These are phyloP conservation scores for Botrytis deweyae DNA, from an alignment of 2,329 filamentous ascomycete species.

Conservation along the genomic window DNA sequence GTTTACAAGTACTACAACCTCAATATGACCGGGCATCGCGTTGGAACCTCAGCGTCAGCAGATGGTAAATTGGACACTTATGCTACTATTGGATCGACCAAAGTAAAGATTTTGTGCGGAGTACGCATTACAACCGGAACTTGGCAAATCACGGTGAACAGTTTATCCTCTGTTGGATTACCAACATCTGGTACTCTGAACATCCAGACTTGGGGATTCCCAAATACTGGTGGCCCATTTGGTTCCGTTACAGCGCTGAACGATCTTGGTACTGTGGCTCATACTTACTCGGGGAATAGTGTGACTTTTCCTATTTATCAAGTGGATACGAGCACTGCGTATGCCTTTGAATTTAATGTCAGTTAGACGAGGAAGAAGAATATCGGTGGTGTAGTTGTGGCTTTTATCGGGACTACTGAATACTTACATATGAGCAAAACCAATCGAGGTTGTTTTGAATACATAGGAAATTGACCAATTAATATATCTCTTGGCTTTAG, in stretches of 20 bases:
- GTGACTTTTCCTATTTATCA: constrained; percentile 44
- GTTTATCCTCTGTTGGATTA: constrained; percentile 27
- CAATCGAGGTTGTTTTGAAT: neutral
- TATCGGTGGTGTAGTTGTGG: neutral
- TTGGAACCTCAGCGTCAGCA: constrained; percentile 40
- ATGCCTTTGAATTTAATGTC: constrained; percentile 43
- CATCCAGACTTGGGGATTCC: constrained; percentile 37
- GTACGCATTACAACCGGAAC: constrained; percentile 28
- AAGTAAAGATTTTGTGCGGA: constrained; percentile 30
- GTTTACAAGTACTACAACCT: constrained; percentile 50
- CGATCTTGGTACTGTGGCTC: constrained; percentile 38
- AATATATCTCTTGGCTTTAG: neutral
- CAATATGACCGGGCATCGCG: constrained; percentile 46
- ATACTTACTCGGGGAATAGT: constrained; percentile 40
- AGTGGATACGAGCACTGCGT: constrained; percentile 42
- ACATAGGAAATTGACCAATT: neutral
- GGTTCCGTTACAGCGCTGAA: constrained; percentile 30
- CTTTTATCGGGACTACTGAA: neutral
- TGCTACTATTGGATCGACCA: constrained; percentile 28
- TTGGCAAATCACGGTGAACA: constrained; percentile 33
- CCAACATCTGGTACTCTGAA: constrained; percentile 27
- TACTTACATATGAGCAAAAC: neutral
- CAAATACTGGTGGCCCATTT: constrained; percentile 27
- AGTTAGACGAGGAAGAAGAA: neutral
- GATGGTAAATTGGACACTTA: constrained; percentile 30